These are phyloP conservation scores for Phylloboletellus chloephorus DNA, from an alignment of 1,284 basidiomycete genomes.

Conservation along the genomic window DNA sequence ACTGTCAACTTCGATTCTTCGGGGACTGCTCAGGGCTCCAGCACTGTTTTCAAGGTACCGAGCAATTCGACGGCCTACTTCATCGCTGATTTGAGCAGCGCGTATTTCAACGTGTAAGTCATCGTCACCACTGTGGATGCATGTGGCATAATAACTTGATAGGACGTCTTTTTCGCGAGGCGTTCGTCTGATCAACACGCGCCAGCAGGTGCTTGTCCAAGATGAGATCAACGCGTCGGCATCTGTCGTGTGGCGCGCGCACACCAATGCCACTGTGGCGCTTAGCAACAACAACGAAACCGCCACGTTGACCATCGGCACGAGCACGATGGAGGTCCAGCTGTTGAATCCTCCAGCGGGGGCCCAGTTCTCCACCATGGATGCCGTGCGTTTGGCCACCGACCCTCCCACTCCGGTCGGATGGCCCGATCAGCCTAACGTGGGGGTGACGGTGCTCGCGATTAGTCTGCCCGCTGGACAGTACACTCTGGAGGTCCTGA, in stretches of 20 bases:
- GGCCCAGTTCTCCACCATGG: slow-evolving; percentile 45
- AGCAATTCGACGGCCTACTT: slow-evolving; percentile 80
- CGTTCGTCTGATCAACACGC: slow-evolving; percentile 79
- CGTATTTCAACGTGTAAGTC: slow-evolving; percentile 76
- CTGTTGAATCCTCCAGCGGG: slow-evolving; percentile 59
- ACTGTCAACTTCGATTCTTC: slow-evolving; percentile 50
- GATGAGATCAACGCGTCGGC: slow-evolving; percentile 70
- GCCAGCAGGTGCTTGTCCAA: slow-evolving; percentile 88
- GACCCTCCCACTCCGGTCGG: slow-evolving; percentile 58
- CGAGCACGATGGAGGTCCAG: slow-evolving; percentile 41
- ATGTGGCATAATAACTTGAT: slow-evolving; percentile 11
- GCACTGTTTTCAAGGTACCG: slow-evolving; percentile 60
- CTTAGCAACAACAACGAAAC: slow-evolving; percentile 50
- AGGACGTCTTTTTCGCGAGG: slow-evolving; percentile 77
- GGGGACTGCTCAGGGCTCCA: slow-evolving; percentile 73
- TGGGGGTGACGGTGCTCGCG: slow-evolving; percentile 73
- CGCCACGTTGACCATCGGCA: slow-evolving; percentile 48
- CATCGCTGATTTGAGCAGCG: slow-evolving; percentile 72
- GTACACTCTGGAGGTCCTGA: slow-evolving; percentile 73
- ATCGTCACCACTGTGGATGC: slow-evolving; percentile 6
- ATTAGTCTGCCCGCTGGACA: slow-evolving; percentile 69
- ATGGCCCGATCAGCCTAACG: slow-evolving; percentile 67
- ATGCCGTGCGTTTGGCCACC: slow-evolving; percentile 49
- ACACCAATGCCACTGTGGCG: slow-evolving; percentile 78
- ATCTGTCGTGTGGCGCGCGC: slow-evolving; percentile 85